phyloP scores from a whole-genome alignment of 495 filamentous ascomycete genomes.

The Tuber calosporum region DNA sequence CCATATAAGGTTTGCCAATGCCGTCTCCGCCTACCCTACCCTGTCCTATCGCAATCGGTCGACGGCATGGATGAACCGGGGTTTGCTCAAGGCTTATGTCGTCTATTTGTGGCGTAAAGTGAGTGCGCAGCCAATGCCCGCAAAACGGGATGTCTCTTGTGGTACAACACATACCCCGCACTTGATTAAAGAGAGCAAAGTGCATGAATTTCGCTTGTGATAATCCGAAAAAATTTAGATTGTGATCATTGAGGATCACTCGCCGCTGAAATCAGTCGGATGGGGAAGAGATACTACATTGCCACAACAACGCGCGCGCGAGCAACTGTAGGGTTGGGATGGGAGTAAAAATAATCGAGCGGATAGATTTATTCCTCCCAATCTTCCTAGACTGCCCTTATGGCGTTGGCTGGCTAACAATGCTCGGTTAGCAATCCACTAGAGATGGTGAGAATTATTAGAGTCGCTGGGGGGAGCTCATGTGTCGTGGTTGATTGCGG shows the following conservation, averaged over 20 bases:
- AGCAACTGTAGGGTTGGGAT: not conserved
- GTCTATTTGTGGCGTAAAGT: not conserved
- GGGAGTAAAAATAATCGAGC: not conserved
- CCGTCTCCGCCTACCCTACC: not conserved
- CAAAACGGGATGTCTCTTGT: not conserved
- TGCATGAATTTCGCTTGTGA: not conserved
- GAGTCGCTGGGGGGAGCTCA: not conserved
- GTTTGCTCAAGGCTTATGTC: not conserved
- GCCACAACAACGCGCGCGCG: not conserved
- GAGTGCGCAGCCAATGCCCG: not conserved
- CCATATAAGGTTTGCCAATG: not conserved
- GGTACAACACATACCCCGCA: not conserved
- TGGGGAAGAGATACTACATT: not conserved
- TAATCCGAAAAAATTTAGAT: not conserved
- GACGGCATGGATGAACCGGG: not conserved
- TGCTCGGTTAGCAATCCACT: not conserved
- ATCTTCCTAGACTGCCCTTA: not conserved
- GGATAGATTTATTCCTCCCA: not conserved
- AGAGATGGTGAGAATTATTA: not conserved
- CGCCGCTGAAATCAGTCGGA: not conserved
- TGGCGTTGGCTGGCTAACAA: not conserved
- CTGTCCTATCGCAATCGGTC: not conserved
- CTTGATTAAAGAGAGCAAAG: not conserved
- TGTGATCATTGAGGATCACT: not conserved
- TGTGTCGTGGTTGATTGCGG: not conserved